These are phyloP conservation scores for Zopfia rhizophila DNA, from an alignment of 2,329 filamentous ascomycete genomes.

Conservation along the genomic window DNA sequence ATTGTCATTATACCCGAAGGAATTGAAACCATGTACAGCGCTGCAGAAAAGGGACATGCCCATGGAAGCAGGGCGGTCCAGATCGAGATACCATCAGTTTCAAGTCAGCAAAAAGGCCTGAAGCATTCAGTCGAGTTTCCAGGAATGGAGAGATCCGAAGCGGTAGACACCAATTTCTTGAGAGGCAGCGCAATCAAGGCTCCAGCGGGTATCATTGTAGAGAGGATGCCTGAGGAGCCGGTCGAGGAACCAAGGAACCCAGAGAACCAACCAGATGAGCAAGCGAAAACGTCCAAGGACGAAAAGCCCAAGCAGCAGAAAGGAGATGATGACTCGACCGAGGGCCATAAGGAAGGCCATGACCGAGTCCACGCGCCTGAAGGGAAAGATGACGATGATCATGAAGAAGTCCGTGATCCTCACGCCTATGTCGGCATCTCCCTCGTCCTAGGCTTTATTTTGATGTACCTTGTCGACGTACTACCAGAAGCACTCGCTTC, in stretches of 20 bases:
- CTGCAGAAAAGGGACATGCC: conserved; percentile 44
- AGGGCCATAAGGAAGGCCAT: conserved; percentile 50
- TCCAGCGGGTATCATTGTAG: conserved; percentile 32
- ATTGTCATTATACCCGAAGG: conserved; percentile 98
- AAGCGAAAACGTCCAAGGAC: conserved; percentile 28
- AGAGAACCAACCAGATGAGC: conserved; percentile 35
- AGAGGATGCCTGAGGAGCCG: conserved; percentile 32
- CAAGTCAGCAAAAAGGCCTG: conserved; percentile 39
- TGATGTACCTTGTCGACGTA: conserved; percentile 94
- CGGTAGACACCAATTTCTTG: conserved; percentile 24
- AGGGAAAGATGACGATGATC: conserved; percentile 53
- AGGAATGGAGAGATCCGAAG: conserved; percentile 31
- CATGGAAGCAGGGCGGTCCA: conserved; percentile 32
- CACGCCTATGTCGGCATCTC: conserved; percentile 88
- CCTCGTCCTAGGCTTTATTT: conserved; percentile 85
- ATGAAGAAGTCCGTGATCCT: conserved; percentile 60
- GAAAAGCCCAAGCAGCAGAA: conserved; percentile 42
- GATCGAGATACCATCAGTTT: conserved; percentile 35
- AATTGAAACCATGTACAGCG: conserved; percentile 84
- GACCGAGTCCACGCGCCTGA: conserved; percentile 48
- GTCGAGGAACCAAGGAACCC: conserved; percentile 27
- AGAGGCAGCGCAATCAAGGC: conserved; percentile 31
- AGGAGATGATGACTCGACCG: conserved; percentile 51
- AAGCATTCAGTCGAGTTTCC: conserved; percentile 35
- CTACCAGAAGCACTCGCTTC: conserved; percentile 45